These are phyloP conservation scores for Musa troglodytarum DNA, from an alignment of 176 grass and related monocot genomes.

Conservation along the genomic window DNA sequence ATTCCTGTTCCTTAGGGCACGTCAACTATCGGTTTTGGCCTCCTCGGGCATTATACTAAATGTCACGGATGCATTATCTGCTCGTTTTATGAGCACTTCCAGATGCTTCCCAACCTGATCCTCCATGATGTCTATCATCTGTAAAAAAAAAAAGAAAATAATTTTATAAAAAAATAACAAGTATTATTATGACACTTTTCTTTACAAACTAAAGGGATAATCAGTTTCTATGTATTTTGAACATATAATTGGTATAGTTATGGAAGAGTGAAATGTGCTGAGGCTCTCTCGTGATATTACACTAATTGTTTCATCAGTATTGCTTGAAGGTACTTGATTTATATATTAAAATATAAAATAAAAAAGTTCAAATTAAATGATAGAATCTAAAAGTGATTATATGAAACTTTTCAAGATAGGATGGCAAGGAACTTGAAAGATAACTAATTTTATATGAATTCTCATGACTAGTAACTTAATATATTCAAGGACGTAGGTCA, in stretches of 20 bases:
- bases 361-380: no score
- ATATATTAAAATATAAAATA: no score
- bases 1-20: no score
- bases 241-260: no score
- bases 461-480: no score
- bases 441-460: neutral
- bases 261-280: no score
- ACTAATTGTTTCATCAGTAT: no score
- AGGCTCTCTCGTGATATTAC: no score
- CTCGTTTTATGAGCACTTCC: conserved; percentile 46
- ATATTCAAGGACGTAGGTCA: neutral
- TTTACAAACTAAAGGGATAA: neutral
- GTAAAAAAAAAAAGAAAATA: conserved; percentile 1
- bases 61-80: conserved; percentile 21
- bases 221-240: neutral
- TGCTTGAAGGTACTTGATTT: no score
- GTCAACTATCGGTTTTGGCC: conserved; percentile 10
- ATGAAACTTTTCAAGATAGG: no score
- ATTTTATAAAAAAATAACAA: neutral
- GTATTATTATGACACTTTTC: neutral
- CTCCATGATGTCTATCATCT: conserved; percentile 72
- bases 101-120: conserved; percentile 49
- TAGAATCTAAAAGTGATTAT: no score
- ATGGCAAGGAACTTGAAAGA: no score
- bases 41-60: conserved; percentile 67